Percentiles rank a stretch among this genome's conserved stretches.
These are phyloP conservation scores for Pueraria montana DNA, from an alignment of 306 rosid species.

Conservation along the genomic window DNA sequence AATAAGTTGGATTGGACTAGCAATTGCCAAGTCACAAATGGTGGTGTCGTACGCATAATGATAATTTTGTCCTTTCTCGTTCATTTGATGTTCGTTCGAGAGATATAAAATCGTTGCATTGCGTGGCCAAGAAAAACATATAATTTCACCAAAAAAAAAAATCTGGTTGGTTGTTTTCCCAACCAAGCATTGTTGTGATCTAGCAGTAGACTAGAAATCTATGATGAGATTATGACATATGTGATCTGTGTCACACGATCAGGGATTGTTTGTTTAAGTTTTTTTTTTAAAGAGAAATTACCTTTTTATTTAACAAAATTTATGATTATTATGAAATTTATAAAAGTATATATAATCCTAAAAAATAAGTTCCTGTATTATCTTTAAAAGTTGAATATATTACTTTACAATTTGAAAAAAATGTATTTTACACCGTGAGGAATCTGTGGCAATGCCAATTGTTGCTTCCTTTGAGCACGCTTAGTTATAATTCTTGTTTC, in stretches of 20 bases:
- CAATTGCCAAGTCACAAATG: background rate
- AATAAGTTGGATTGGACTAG: background rate
- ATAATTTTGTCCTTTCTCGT: constrained; percentile 21
- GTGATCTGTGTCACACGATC: background rate
- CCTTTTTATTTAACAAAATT: background rate
- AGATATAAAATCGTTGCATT: background rate
- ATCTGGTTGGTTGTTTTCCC: background rate
- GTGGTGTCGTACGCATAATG: background rate
- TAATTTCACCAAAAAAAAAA: background rate
- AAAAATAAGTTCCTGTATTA: background rate
- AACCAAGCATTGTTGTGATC: background rate
- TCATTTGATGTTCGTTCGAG: background rate
- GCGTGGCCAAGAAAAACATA: background rate
- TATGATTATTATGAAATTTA: background rate
- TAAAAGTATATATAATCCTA: no score
- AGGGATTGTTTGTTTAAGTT: background rate
- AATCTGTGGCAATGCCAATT: no score
- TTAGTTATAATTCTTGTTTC: no score
- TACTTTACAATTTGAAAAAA: background rate
- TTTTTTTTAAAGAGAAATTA: no score
- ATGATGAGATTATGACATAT: background rate
- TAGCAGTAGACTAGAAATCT: background rate
- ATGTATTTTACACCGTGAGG: no score
- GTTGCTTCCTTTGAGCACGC: no score
- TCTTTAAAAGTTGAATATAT: no score